A percentile compares a stretch with the other conserved stretches of the same genome.
phyloP scores from a whole-genome alignment of 768 basidiomycete species.

The Leccinellum luteum region DNA sequence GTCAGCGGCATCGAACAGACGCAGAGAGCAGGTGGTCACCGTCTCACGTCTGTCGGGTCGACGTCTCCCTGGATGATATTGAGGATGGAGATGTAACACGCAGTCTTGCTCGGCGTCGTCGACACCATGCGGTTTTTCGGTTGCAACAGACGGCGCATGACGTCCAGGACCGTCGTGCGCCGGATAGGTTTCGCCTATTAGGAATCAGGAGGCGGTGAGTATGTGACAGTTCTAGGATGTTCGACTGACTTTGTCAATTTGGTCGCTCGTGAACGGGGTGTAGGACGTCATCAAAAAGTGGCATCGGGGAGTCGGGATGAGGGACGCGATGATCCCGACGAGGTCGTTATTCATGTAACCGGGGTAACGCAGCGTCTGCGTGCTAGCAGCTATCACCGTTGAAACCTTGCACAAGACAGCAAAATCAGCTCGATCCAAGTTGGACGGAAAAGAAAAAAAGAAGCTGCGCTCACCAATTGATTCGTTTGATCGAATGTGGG shows the following conservation, averaged over 20 bases:
- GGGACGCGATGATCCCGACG: conserved; percentile 92
- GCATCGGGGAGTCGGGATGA: conserved; percentile 95
- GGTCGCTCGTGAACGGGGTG: conserved; percentile 96
- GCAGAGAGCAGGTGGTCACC: background rate
- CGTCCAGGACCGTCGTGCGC: conserved; percentile 95
- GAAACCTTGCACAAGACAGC: conserved; percentile 59
- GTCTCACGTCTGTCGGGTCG: conserved; percentile 87
- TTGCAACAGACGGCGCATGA: conserved; percentile 95
- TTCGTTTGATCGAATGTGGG: conserved; percentile 91
- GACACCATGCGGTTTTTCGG: conserved; percentile 99
- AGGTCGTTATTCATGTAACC: conserved; percentile 99
- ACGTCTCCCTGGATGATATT: conserved; percentile 99
- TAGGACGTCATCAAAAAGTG: conserved; percentile 99
- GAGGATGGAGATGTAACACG: conserved; percentile 95
- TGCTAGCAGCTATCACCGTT: conserved; percentile 97
- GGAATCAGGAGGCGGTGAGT: background rate
- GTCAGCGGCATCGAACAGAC: background rate
- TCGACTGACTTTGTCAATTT: conserved; percentile 81
- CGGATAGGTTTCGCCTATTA: conserved; percentile 92
- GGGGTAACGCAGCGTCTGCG: conserved; percentile 94
- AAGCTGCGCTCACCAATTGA: conserved; percentile 59
- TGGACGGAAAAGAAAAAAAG: background rate
- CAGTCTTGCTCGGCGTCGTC: conserved; percentile 85
- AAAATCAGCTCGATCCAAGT: background rate
- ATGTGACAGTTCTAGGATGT: background rate